Base-by-base conservation (phyloP, 805 yeast species). In the Ogataea populi-albae region DNA sequence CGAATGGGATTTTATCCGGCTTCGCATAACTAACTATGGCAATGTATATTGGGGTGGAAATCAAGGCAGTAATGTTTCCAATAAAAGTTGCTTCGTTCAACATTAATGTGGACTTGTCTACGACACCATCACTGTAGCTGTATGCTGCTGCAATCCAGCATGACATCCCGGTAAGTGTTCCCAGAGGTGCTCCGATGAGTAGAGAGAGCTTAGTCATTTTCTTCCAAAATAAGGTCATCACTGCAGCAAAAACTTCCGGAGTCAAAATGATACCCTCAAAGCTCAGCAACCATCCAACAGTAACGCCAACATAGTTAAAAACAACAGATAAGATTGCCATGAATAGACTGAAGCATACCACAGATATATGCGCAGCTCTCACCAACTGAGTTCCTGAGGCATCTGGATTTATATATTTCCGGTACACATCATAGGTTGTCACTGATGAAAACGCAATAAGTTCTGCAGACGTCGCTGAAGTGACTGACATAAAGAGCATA, bases 101-200 rank as follows among this genome's bases (percentile, higher is more conserved):
- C 48, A 64, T 66, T 49, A 71, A 62, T 2, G 58, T 61, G 26
- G 59, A 54, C 5, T 73, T 71, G 33, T 71, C 60, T 7, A 67
- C 52, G 4, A 71, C 73, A 23, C 71, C 62, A 19, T 65, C 23
- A n/a, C 23, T 52, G 9, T 71, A 51, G 23, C 65, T 52, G 12
- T 77, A 73, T 10, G 74, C 57, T 26, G 68, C 66, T 35, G 52
- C 64, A 35, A 56, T 37, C 67, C 68, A 63, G 17, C 72, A 65
- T 4, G 73, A 73, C 35, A 74, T 71, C 16, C 73, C 73, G 46
- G 73, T 69, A 19, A 74, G 72, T 1, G 75, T 68, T 37, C 72
- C 71, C 65, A 72, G 62, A 9, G 77, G 60, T 42, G 72, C 68
- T 39, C 70, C 75, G 45, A 59, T 60, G 37, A 68, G 30, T 29